Percentiles rank a stretch among this genome's conserved stretches.
phyloP scores from a whole-genome alignment of 805 yeast genomes.

The Yamadazyma kitorensis region DNA sequence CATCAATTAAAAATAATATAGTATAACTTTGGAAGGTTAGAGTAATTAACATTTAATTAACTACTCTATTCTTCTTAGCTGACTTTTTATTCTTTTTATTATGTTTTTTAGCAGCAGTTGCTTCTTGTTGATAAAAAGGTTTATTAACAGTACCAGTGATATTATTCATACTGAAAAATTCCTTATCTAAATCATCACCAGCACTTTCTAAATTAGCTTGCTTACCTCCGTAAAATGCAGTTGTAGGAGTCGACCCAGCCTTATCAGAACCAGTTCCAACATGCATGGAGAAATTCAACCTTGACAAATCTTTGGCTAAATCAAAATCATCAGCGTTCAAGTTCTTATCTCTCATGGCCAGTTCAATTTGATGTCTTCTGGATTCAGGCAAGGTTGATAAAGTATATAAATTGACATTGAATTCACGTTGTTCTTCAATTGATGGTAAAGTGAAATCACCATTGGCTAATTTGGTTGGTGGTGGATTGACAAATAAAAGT shows the following conservation, averaged over 20 bases:
- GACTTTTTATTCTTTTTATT: slow-evolving; percentile 75
- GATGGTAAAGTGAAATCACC: slow-evolving; percentile 57
- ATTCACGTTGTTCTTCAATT: slow-evolving; percentile 40
- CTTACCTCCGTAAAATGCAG: slow-evolving; percentile 71
- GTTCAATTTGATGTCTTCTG: slow-evolving; percentile 66
- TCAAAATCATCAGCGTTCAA: slow-evolving; percentile 53
- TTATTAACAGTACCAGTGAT: slow-evolving; percentile 60
- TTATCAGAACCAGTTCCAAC: slow-evolving; percentile 32
- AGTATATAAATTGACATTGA: slow-evolving; percentile 74
- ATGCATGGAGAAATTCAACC: slow-evolving; percentile 78
- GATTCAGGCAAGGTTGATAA: slow-evolving; percentile 64
- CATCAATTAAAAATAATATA: too few species aligned
- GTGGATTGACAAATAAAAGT: slow-evolving; percentile 80
- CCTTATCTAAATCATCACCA: slow-evolving; percentile 80
- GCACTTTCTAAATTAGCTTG: slow-evolving; percentile 78
- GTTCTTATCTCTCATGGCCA: slow-evolving; percentile 60
- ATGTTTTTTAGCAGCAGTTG: slow-evolving; percentile 50
- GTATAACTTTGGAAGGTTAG: too few species aligned
- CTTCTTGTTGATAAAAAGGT: slow-evolving; percentile 67
- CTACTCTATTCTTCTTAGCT: slow-evolving; percentile 43
- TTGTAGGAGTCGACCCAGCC: slow-evolving; percentile 37
- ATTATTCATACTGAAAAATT: slow-evolving; percentile 70
- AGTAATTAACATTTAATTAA: too few species aligned
- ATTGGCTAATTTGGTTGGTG: slow-evolving; percentile 62
- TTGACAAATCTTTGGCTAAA: slow-evolving; percentile 64